A percentile compares a stretch with the other conserved stretches of the same genome.
phyloP scores from a whole-genome alignment of 768 basidiomycete genomes.

The Rossbeevera mucosa region DNA sequence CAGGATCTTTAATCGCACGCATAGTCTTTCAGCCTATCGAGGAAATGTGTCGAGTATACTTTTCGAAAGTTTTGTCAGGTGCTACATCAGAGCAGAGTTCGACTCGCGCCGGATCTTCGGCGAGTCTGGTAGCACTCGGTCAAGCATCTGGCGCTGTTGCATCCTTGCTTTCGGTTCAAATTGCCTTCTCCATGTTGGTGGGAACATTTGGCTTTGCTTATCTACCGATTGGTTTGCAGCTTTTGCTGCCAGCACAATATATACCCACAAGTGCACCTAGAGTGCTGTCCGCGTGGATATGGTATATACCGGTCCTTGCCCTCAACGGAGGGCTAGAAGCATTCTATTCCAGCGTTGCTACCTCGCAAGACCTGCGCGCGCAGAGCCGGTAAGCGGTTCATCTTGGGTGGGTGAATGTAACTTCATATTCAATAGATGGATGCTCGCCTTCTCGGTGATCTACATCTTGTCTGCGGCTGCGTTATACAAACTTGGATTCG shows the following conservation, averaged over 20 bases:
- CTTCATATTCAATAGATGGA: constrained; percentile 46
- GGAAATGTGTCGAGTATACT: constrained; percentile 85
- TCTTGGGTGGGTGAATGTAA: neutral
- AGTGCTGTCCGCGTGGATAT: constrained; percentile 76
- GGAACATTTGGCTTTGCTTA: constrained; percentile 73
- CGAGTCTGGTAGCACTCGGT: constrained; percentile 16
- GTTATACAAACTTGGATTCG: constrained; percentile 45
- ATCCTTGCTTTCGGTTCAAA: constrained; percentile 62
- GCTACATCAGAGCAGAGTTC: constrained; percentile 7
- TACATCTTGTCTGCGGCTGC: constrained; percentile 56
- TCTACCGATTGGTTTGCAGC: constrained; percentile 58
- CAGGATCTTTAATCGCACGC: constrained; percentile 89
- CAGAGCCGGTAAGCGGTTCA: constrained; percentile 56
- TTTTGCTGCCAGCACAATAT: constrained; percentile 71
- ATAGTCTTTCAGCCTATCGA: constrained; percentile 95
- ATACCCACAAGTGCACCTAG: constrained; percentile 71
- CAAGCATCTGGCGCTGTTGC: constrained; percentile 50
- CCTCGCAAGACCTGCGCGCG: constrained; percentile 54
- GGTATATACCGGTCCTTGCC: constrained; percentile 86
- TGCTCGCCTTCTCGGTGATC: constrained; percentile 67
- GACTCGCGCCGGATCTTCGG: neutral
- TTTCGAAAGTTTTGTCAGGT: constrained; percentile 59
- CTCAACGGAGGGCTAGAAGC: constrained; percentile 91
- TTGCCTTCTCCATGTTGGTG: constrained; percentile 63
- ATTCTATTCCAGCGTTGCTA: constrained; percentile 78